A percentile compares a stretch with the other conserved stretches of the same genome.
phyloP scores from a whole-genome alignment of 139 green algal species.

The Chlamydomonas applanata region DNA sequence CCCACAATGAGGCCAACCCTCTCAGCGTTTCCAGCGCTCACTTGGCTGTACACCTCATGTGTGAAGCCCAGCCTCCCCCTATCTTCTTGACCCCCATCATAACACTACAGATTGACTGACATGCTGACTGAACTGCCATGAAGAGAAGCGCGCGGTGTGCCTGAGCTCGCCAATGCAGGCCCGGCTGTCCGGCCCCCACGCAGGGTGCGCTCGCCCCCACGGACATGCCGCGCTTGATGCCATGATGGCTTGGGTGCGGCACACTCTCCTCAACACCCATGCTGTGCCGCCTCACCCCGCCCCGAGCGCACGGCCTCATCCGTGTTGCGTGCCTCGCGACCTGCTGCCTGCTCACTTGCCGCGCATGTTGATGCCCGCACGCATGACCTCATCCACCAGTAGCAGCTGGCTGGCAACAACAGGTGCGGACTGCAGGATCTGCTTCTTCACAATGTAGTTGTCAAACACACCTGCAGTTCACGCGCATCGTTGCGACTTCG shows the following conservation, averaged over 20 bases:
- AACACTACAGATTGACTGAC: neutral
- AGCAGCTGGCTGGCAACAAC: slow-evolving; percentile 93
- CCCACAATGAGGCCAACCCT: too few species aligned
- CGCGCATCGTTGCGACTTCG: too few species aligned
- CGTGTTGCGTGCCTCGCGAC: neutral
- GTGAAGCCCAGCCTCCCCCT: too few species aligned
- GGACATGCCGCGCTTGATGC: neutral
- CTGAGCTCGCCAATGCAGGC: too few species aligned
- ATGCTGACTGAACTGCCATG: neutral
- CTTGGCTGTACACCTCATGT: too few species aligned
- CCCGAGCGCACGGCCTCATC: neutral
- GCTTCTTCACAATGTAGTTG: slow-evolving; percentile 94
- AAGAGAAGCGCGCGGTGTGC: neutral
- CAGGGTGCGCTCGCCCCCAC: too few species aligned
- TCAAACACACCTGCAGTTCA: slow-evolving; percentile 86
- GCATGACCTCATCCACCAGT: slow-evolving; percentile 97
- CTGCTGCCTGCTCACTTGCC: neutral
- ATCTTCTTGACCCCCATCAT: too few species aligned
- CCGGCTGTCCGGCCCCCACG: too few species aligned
- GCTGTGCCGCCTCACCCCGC: neutral
- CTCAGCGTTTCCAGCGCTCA: too few species aligned
- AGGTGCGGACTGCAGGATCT: slow-evolving; percentile 92
- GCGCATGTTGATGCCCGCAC: slow-evolving; percentile 97
- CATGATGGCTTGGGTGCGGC: neutral
- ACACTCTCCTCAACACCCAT: neutral